phyloP scores from a whole-genome alignment of 345 rosid genomes.

The Sisymbrium irio region DNA sequence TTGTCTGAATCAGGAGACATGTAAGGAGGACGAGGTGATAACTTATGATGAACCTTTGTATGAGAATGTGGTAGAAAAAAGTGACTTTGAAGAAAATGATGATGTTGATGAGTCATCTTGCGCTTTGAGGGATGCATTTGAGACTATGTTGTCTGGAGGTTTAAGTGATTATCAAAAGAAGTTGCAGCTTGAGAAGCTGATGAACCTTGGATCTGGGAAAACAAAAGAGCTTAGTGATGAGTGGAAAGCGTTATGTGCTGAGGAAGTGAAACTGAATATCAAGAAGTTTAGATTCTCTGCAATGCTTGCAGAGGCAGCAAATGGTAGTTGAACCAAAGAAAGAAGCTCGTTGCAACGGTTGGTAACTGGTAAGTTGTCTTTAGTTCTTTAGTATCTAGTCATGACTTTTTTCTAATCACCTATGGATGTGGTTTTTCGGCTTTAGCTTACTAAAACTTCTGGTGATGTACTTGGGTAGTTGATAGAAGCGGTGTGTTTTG shows the following conservation, averaged over 20 bases:
- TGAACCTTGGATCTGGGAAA: conserved; percentile 2
- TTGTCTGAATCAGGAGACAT: not conserved
- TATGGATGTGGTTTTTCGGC: not conserved
- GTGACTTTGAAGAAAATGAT: not conserved
- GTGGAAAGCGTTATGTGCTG: conserved; percentile 17
- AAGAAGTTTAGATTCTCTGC: conserved; percentile 8
- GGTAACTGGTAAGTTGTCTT: not conserved
- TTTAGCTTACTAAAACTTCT: not conserved
- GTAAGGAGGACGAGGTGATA: not conserved
- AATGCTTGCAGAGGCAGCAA: conserved; percentile 19
- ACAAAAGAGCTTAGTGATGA: conserved; percentile 18
- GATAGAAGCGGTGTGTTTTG: not conserved
- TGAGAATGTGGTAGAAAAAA: not conserved
- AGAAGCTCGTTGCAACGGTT: not conserved
- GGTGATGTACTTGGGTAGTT: no score
- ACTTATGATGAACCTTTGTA: not conserved
- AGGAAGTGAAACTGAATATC: not conserved
- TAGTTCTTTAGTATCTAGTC: not conserved
- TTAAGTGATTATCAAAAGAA: conserved; percentile 21
- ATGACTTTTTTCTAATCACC: not conserved
- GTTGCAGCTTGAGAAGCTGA: conserved; percentile 5
- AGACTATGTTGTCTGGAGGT: conserved; percentile 3
- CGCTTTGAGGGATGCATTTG: conserved; percentile 26
- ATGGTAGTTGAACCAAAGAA: not conserved
- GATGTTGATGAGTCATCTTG: conserved; percentile 1